Conservation (phyloP, 1,139 yeast genomes). For the Geotrichum restrictum region DNA sequence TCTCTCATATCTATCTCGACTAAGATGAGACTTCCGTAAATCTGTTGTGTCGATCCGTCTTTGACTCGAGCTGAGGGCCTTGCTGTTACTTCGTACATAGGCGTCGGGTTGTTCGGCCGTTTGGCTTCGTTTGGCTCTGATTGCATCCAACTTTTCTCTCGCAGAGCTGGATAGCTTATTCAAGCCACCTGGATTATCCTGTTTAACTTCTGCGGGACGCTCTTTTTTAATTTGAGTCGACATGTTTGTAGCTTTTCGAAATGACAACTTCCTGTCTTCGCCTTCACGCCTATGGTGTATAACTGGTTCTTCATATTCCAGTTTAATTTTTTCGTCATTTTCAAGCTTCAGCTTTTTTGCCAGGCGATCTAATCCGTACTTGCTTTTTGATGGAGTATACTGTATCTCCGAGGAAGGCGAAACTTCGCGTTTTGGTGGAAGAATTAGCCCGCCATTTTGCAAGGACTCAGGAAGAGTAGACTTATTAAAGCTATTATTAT, state of each 20-base stretch:
- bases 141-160: slow-evolving; percentile 20
- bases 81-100: not conserved
- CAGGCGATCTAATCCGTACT: slow-evolving; percentile 14
- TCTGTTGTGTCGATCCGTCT: not conserved
- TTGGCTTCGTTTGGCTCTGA: slow-evolving; percentile 17
- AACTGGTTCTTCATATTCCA: slow-evolving; percentile 3
- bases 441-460: slow-evolving; percentile 13
- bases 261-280: slow-evolving; percentile 9
- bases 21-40: slow-evolving; percentile 22
- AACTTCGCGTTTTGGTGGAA: slow-evolving; percentile 13
- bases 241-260: slow-evolving; percentile 6
- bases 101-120: too few relatives aligned
- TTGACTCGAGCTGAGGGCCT: not conserved
- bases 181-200: slow-evolving; percentile 2
- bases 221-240: slow-evolving; percentile 12
- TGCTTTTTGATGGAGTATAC: slow-evolving; percentile 7
- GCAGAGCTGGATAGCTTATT: slow-evolving; percentile 19
- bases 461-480: not conserved
- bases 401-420: slow-evolving; percentile 3
- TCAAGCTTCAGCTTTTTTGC: slow-evolving; percentile 20
- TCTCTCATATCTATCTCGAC: not conserved
- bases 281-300: not conserved
- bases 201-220: not conserved
- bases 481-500: not conserved
- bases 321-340: slow-evolving; percentile 5